Conservation (phyloP, 225 moss, liverwort and hornwort species). For the Climacium dendroides region DNA sequence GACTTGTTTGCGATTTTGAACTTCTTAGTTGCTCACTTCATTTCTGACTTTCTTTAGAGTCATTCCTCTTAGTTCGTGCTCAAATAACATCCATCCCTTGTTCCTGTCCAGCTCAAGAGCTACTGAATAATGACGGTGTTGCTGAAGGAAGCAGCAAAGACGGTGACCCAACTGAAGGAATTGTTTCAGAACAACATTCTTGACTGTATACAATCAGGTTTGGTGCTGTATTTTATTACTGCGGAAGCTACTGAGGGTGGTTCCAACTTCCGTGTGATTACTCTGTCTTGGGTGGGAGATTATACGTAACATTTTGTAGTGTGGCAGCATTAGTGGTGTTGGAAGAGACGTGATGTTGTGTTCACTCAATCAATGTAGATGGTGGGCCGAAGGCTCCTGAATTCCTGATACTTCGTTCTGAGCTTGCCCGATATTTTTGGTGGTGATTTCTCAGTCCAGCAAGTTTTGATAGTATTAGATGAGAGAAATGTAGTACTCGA, state of each 20-base stretch:
- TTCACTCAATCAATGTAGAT: not conserved
- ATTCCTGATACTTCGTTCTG: not conserved
- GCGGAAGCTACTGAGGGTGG: not conserved
- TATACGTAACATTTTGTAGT: not conserved
- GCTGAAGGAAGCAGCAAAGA: not conserved
- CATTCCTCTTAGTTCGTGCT: not conserved
- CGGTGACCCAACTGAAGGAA: not conserved
- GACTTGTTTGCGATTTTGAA: not conserved
- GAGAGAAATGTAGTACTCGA: not conserved
- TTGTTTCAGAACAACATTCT: not conserved
- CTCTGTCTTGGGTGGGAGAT: not conserved
- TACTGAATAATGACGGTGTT: not conserved
- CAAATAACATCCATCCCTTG: not conserved
- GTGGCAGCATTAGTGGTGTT: not conserved
- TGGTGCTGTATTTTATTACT: not conserved
- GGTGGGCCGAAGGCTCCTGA: not conserved
- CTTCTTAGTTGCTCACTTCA: not conserved
- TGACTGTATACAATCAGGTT: not conserved
- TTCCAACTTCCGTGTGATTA: not conserved
- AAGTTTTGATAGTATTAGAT: not conserved
- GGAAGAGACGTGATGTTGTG: not conserved
- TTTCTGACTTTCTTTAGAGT: not conserved
- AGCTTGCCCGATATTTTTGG: not conserved
- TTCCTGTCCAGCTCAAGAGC: slow-evolving; percentile 26
- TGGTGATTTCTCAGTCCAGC: not conserved